A percentile compares a stretch with the other conserved stretches of the same genome.
Conservation (phyloP, 257 asterid species). For the Voacanga thouarsii region DNA sequence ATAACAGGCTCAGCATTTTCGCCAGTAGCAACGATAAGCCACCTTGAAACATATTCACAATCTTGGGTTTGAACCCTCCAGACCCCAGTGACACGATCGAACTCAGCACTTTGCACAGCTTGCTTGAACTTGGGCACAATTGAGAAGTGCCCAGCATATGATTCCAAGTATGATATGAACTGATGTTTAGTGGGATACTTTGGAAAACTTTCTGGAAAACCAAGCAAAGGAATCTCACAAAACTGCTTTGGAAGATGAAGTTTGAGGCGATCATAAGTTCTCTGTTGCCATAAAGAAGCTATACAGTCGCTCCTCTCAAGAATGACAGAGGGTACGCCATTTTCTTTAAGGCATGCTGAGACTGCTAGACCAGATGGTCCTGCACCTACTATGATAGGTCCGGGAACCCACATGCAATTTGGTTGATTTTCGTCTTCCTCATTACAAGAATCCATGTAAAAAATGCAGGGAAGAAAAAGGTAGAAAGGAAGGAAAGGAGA, state of each 20-base stretch:
- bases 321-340: constrained; percentile 59
- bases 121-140: constrained; percentile 57
- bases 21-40: constrained; percentile 80
- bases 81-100: constrained; percentile 33
- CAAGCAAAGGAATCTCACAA: constrained; percentile 59
- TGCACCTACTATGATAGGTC: constrained; percentile 85
- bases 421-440: constrained; percentile 22
- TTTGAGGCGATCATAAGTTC: constrained; percentile 77
- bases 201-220: constrained; percentile 60
- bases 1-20: constrained; percentile 76
- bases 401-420: constrained; percentile 24
- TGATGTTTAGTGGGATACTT: constrained; percentile 70
- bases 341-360: constrained; percentile 69
- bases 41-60: constrained; percentile 34
- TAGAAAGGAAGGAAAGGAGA: background rate
- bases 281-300: constrained; percentile 75
- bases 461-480: background rate
- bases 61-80: constrained; percentile 59
- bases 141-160: constrained; percentile 50
- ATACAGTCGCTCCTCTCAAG: constrained; percentile 75
- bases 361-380: constrained; percentile 95
- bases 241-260: constrained; percentile 82
- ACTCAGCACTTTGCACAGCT: constrained; percentile 42
- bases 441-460: constrained; percentile 39
- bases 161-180: constrained; percentile 65